These are phyloP conservation scores for Arabidopsis hybrid DNA, from an alignment of 441 rosid genomes.

Conservation along the genomic window DNA sequence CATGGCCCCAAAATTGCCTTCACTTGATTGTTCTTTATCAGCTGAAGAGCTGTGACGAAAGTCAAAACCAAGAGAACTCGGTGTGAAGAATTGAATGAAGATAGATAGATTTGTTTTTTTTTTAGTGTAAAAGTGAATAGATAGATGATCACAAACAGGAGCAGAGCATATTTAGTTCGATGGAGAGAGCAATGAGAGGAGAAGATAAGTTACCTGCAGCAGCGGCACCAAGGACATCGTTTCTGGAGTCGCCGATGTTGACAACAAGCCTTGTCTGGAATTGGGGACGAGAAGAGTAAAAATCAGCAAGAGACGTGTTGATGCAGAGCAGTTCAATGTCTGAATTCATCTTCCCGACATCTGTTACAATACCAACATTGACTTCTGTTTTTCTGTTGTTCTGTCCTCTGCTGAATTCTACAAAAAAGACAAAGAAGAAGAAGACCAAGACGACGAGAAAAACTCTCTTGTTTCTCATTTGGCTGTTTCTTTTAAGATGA, in stretches of 20 bases:
- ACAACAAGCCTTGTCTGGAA: conserved; percentile 56
- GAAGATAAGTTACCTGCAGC: conserved; percentile 48
- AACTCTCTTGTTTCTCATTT: not conserved
- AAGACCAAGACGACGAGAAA: not conserved
- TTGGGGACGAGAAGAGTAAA: too few species aligned
- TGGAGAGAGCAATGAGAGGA: too few species aligned
- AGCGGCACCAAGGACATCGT: conserved; percentile 57
- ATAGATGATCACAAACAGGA: too few species aligned
- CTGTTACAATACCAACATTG: conserved; percentile 59
- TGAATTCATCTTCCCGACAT: conserved; percentile 38
- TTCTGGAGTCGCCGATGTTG: conserved; percentile 46
- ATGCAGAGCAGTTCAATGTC: conserved; percentile 54
- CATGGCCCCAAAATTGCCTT: conserved; percentile 67
- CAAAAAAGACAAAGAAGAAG: not conserved
- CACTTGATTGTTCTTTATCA: conserved; percentile 61
- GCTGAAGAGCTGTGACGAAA: conserved; percentile 62
- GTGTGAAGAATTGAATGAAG: too few species aligned
- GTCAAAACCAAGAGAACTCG: too few species aligned
- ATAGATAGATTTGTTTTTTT: too few species aligned
- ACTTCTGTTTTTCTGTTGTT: conserved; percentile 42
- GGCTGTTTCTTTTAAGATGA: too few species aligned
- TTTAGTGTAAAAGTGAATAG: too few species aligned
- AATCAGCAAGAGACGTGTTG: conserved; percentile 35
- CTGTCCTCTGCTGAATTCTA: conserved; percentile 31
- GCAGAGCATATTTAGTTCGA: too few species aligned